Conservation (phyloP, 345 rosid species). For the Citropsis articulata region DNA sequence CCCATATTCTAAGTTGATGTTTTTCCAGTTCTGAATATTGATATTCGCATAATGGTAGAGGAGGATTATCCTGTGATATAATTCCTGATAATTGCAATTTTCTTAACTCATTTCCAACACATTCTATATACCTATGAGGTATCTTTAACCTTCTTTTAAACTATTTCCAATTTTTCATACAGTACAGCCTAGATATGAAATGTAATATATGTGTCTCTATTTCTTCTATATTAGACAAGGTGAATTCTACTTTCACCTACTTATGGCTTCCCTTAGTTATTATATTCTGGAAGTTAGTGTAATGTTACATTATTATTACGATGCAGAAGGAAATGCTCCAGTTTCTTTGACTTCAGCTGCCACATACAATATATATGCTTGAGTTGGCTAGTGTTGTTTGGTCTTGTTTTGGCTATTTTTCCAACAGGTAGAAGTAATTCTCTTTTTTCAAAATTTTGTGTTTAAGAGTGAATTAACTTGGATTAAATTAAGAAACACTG, state of each 20-base stretch:
- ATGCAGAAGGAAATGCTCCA: slow-evolving; percentile 66
- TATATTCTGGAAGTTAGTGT: not conserved
- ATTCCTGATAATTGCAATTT: not conserved
- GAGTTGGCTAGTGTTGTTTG: slow-evolving; percentile 84
- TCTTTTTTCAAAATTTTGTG: not conserved
- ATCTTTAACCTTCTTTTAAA: not conserved
- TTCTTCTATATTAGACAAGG: not conserved
- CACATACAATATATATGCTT: slow-evolving; percentile 87
- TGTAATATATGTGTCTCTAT: not conserved
- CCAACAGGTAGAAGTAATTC: slow-evolving; percentile 55
- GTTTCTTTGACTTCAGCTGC: slow-evolving; percentile 86
- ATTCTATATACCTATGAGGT: not conserved
- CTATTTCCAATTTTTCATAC: not conserved
- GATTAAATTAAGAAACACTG: not conserved
- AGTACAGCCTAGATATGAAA: not conserved
- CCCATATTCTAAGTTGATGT: not conserved
- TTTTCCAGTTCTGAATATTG: not conserved
- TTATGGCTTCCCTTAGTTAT: not conserved
- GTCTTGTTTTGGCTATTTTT: slow-evolving; percentile 63
- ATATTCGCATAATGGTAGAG: not conserved
- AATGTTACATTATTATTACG: not conserved
- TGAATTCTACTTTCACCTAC: not conserved
- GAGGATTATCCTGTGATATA: not conserved
- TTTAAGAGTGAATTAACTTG: not conserved
- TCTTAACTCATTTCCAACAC: not conserved